These are phyloP conservation scores for Prinsepia uniflora DNA, from an alignment of 306 rosid species.

Conservation along the genomic window DNA sequence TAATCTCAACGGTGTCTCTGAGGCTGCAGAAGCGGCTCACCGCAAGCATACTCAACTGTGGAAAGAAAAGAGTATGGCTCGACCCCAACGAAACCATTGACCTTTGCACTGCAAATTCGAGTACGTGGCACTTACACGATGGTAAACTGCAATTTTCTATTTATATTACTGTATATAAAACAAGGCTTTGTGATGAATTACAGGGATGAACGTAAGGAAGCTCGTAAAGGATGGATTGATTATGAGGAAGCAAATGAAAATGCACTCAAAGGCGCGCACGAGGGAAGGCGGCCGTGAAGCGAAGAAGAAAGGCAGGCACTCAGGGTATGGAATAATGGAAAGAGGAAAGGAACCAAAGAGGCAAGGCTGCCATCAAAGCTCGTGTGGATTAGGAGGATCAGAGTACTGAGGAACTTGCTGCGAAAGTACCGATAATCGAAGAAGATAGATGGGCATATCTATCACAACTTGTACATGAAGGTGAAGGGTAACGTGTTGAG, in stretches of 20 bases:
- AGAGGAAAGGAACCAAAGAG: constrained; percentile 94
- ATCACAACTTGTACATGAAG: constrained; percentile 97
- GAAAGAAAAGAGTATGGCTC: constrained; percentile 91
- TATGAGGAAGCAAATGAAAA: constrained; percentile 93
- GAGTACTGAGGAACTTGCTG: constrained; percentile 86
- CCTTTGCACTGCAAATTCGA: constrained; percentile 96
- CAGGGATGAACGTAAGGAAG: constrained; percentile 92
- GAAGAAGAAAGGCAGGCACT: constrained; percentile 90
- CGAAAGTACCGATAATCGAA: constrained; percentile 89
- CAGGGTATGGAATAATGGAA: constrained; percentile 97
- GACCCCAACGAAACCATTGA: constrained; percentile 93
- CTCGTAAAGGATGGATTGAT: constrained; percentile 96
- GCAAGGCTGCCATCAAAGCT: constrained; percentile 92
- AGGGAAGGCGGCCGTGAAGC: constrained; percentile 96
- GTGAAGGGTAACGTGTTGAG: constrained; percentile 97
- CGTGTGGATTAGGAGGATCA: constrained; percentile 97
- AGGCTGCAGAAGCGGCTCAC: constrained; percentile 94
- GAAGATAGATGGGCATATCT: constrained; percentile 95
- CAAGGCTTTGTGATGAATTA: neutral
- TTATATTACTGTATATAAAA: too few relatives aligned
- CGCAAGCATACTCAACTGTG: constrained; percentile 91
- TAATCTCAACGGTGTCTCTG: constrained; percentile 64
- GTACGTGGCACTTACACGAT: constrained; percentile 26
- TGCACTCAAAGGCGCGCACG: constrained; percentile 65
- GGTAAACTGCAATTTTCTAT: too few relatives aligned